Evolutionary conservation across 2,329 filamentous ascomycete species (phyloP).

Genomic region (Sporothrix humicola): DNA sequence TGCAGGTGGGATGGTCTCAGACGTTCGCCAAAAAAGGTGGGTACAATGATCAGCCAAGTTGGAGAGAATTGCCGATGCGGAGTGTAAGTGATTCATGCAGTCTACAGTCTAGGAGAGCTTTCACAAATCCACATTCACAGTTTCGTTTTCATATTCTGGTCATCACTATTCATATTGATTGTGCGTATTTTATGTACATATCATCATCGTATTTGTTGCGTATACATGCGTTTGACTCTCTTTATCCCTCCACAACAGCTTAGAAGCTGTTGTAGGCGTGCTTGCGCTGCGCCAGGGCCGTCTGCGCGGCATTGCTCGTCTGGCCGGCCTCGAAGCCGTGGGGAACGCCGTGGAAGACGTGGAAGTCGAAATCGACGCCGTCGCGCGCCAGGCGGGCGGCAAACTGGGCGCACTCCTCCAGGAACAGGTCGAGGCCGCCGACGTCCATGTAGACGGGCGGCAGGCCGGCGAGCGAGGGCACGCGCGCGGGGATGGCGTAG

Average conservation of each 20-base stretch:
- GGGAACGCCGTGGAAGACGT: slow-evolving; percentile 50
- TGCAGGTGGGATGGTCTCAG: too few species aligned
- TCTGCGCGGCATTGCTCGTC: slow-evolving; percentile 37
- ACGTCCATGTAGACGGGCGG: slow-evolving; percentile 50
- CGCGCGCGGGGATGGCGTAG: slow-evolving; percentile 41
- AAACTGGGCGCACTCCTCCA: slow-evolving; percentile 45
- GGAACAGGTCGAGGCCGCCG: slow-evolving; percentile 49
- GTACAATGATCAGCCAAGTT: too few species aligned
- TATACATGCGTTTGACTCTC: background rate
- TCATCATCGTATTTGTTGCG: background rate
- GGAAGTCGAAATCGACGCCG: slow-evolving; percentile 48
- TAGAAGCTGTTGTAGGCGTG: slow-evolving; percentile 34
- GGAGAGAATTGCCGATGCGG: background rate
- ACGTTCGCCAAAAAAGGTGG: too few species aligned
- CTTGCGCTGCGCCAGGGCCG: slow-evolving; percentile 38
- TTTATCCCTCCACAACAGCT: background rate
- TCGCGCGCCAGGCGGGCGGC: slow-evolving; percentile 44
- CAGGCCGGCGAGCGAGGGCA: slow-evolving; percentile 41
- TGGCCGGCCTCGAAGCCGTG: slow-evolving; percentile 46
- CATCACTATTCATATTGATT: background rate
- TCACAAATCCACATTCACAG: background rate
- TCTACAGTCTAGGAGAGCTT: background rate
- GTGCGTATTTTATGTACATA: slow-evolving; percentile 3
- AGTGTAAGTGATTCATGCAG: background rate
- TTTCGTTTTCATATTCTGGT: background rate